These are phyloP conservation scores for Paraconiothyrium sp. DNA, from an alignment of 2,329 filamentous ascomycete species.

Conservation along the genomic window DNA sequence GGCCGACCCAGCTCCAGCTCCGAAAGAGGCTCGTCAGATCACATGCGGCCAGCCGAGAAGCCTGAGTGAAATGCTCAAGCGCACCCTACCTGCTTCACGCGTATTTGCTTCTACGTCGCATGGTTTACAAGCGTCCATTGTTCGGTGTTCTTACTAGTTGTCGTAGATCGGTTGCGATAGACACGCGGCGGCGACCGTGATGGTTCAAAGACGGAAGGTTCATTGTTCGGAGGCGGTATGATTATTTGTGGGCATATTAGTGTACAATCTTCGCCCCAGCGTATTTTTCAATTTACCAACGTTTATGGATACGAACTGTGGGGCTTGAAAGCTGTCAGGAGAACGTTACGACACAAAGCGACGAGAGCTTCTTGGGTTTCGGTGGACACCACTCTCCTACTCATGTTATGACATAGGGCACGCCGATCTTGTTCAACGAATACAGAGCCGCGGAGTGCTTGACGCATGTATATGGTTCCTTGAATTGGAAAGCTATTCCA, in stretches of 20 bases:
- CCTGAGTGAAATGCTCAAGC: neutral
- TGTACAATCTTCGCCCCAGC: neutral
- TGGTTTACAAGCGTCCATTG: neutral
- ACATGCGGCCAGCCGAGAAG: constrained; percentile 7
- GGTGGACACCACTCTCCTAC: neutral
- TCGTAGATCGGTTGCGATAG: constrained; percentile 7
- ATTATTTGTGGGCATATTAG: constrained; percentile 2
- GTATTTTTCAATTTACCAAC: neutral
- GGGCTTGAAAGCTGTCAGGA: neutral
- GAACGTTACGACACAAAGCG: neutral
- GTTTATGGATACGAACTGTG: neutral
- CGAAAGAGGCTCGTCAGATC: constrained; percentile 8
- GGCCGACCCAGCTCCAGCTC: constrained; percentile 8
- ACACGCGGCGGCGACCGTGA: neutral
- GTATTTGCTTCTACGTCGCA: neutral
- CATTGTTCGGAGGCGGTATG: neutral
- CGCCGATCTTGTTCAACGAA: neutral
- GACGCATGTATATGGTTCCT: neutral
- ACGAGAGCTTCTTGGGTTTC: neutral
- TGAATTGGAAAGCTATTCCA: neutral
- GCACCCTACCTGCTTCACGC: neutral
- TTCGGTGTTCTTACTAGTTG: neutral
- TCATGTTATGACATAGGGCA: neutral
- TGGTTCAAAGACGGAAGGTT: neutral
- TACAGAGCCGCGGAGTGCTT: neutral